A percentile compares a stretch with the other conserved stretches of the same genome.
phyloP scores from a whole-genome alignment of 768 basidiomycete genomes.

The Pisolithus microcarpus region DNA sequence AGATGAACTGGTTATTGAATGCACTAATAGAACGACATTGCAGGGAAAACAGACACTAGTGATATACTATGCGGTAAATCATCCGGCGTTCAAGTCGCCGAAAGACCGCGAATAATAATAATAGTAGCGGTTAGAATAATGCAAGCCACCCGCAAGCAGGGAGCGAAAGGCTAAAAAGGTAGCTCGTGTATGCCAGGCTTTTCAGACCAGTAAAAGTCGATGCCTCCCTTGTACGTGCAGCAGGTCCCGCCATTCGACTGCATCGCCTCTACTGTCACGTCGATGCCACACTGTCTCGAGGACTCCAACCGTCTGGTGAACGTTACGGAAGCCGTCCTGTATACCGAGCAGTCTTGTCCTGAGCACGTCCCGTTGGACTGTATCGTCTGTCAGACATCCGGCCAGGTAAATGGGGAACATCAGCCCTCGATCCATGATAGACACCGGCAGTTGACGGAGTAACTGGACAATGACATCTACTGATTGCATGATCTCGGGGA shows the following conservation, averaged over 20 bases:
- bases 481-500: slow-evolving; percentile 59
- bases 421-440: slow-evolving; percentile 57
- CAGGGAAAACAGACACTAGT: not conserved
- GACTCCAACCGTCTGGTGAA: slow-evolving; percentile 47
- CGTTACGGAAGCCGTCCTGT: slow-evolving; percentile 54
- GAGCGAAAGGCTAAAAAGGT: not conserved
- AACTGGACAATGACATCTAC: slow-evolving; percentile 49
- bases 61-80: not conserved
- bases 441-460: slow-evolving; percentile 47
- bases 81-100: not conserved
- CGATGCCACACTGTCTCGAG: slow-evolving; percentile 70
- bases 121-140: not conserved
- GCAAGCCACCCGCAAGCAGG: not conserved
- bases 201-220: slow-evolving; percentile 25
- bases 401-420: slow-evolving; percentile 71
- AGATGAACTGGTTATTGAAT: not conserved
- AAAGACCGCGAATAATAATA: not conserved
- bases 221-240: slow-evolving; percentile 26
- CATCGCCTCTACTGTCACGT: slow-evolving; percentile 46
- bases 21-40: not conserved
- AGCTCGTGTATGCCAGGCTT: not conserved
- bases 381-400: slow-evolving; percentile 67
- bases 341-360: slow-evolving; percentile 48
- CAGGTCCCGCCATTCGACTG: slow-evolving; percentile 57
- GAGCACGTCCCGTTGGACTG: slow-evolving; percentile 48